phyloP scores from a whole-genome alignment of 2,329 filamentous ascomycete genomes.

The Ceratocystis cacaofunesta region DNA sequence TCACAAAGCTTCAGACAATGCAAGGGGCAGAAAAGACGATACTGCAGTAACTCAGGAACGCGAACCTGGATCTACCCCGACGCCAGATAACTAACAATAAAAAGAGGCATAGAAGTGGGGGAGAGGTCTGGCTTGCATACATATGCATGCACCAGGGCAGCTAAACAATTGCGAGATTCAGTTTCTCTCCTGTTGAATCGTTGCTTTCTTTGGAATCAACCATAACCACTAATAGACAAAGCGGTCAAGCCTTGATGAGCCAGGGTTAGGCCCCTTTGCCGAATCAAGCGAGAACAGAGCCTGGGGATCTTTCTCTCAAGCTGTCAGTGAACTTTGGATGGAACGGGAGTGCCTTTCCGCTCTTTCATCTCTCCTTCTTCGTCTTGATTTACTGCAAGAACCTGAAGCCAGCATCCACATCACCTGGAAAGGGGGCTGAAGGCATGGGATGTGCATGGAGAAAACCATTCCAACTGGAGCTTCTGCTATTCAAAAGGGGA shows the following conservation, averaged over 20 bases:
- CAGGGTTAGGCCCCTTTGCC: slow-evolving; percentile 3
- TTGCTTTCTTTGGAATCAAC: not conserved
- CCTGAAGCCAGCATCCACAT: not conserved
- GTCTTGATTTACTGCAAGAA: not conserved
- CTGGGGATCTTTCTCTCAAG: not conserved
- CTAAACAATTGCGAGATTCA: not conserved
- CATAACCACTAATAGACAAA: not conserved
- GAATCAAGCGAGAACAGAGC: slow-evolving; percentile 3
- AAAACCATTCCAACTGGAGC: not conserved
- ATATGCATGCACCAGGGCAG: slow-evolving; percentile 1
- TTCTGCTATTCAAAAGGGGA: not conserved
- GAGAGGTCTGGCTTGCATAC: not conserved
- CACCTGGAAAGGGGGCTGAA: not conserved
- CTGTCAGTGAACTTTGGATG: not conserved
- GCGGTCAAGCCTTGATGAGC: slow-evolving; percentile 1
- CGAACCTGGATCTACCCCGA: not conserved
- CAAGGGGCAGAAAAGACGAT: slow-evolving; percentile 1
- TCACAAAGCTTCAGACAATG: slow-evolving; percentile 5
- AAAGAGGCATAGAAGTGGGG: not conserved
- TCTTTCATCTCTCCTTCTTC: not conserved
- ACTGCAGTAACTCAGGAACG: slow-evolving; percentile 4
- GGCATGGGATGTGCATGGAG: not conserved
- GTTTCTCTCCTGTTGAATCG: not conserved
- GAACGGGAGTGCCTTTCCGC: not conserved
- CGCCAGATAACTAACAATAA: not conserved